phyloP scores from a whole-genome alignment of 768 basidiomycete genomes.

The Termitomyces sp. region DNA sequence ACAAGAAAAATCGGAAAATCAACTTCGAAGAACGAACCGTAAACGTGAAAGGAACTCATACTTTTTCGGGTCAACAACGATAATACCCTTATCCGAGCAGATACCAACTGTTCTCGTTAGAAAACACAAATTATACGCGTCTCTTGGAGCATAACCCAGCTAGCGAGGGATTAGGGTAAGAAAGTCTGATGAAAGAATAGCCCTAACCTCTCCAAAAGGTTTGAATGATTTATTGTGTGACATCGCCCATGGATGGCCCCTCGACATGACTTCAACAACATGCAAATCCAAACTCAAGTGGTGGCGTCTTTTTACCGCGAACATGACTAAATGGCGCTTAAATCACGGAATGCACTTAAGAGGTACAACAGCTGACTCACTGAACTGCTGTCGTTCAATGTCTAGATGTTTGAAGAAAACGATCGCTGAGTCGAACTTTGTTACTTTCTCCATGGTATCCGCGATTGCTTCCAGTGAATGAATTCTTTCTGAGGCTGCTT shows the following conservation, averaged over 20 bases:
- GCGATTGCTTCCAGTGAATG: conserved; percentile 37
- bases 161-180: conserved; percentile 20
- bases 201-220: conserved; percentile 59
- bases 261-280: conserved; percentile 44
- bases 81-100: conserved; percentile 57
- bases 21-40: background rate
- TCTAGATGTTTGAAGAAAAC: conserved; percentile 56
- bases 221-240: conserved; percentile 42
- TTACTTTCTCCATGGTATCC: conserved; percentile 57
- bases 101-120: conserved; percentile 61
- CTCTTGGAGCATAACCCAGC: conserved; percentile 68
- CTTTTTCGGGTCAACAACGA: conserved; percentile 66
- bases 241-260: conserved; percentile 26
- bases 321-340: conserved; percentile 48
- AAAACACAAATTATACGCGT: conserved; percentile 54
- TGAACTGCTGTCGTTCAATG: conserved; percentile 45
- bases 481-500: conserved; percentile 45
- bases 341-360: background rate
- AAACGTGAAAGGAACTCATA: conserved; percentile 25
- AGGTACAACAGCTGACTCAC: conserved; percentile 31
- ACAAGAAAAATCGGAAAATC: conserved; percentile 24
- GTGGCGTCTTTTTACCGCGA: conserved; percentile 56
- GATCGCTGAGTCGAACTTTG: conserved; percentile 47
- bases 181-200: background rate
- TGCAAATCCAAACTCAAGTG: conserved; percentile 50